Conservation (phyloP, 2,329 filamentous ascomycete genomes). For the Hirsutella thompsonii region DNA sequence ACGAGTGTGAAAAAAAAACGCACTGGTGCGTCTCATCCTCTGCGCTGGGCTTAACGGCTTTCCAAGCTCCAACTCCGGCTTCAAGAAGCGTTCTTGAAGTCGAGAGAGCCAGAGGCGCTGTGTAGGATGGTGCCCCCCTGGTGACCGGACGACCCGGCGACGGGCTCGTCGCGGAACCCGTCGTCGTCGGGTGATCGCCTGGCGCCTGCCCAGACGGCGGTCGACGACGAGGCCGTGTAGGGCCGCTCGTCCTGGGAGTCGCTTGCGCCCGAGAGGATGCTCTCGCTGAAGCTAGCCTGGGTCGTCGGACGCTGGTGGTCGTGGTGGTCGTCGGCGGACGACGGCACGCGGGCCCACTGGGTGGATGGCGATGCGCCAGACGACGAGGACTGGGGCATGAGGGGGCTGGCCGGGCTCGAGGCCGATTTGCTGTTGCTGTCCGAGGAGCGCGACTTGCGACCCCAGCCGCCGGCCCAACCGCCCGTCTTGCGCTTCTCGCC, state of each 20-base stretch:
- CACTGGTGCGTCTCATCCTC: too few species aligned
- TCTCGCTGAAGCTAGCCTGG: constrained; percentile 31
- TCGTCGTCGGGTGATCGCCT: too few species aligned
- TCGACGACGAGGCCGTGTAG: background rate
- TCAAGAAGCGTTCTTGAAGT: too few species aligned
- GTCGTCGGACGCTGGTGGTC: constrained; percentile 18
- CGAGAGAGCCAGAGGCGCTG: too few species aligned
- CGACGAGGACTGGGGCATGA: constrained; percentile 23
- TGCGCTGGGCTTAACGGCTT: too few species aligned
- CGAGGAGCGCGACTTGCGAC: constrained; percentile 20
- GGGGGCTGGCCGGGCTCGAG: constrained; percentile 21
- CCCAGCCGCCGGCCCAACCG: constrained; percentile 30
- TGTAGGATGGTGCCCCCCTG: background rate
- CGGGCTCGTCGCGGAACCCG: background rate
- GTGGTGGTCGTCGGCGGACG: constrained; percentile 18
- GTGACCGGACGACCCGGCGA: background rate
- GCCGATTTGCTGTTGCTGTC: constrained; percentile 18
- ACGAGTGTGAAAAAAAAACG: too few species aligned
- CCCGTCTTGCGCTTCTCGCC: constrained; percentile 58
- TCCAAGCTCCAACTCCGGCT: too few species aligned
- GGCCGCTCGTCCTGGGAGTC: constrained; percentile 12
- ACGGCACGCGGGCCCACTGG: constrained; percentile 13
- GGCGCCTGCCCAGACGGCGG: background rate
- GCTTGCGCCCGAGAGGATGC: constrained; percentile 27
- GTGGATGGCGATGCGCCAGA: constrained; percentile 20